A percentile compares a stretch with the other conserved stretches of the same genome.
These are phyloP conservation scores for Lepiota brunneoincarnata DNA, from an alignment of 768 basidiomycete species.

Conservation along the genomic window DNA sequence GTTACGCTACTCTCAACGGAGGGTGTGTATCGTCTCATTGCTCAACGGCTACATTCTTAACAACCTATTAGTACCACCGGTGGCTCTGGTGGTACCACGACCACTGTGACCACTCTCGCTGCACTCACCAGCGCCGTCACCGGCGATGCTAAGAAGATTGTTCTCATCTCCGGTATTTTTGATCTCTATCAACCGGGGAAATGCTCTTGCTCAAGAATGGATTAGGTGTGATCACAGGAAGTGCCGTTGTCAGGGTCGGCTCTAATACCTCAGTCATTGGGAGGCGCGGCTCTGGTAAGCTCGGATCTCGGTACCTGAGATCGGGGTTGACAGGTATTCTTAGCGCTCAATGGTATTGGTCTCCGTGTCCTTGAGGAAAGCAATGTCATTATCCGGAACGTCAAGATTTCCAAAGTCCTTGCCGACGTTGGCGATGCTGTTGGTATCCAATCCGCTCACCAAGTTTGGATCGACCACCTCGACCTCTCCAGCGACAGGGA, in stretches of 20 bases:
- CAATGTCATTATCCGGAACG: constrained; percentile 49
- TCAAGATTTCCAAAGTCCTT: constrained; percentile 47
- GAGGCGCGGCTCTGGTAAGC: constrained; percentile 34
- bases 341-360: constrained; percentile 43
- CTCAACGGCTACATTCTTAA: not conserved
- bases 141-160: constrained; percentile 39
- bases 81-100: constrained; percentile 39
- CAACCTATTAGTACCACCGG: constrained; percentile 34
- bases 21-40: constrained; percentile 24
- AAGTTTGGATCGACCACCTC: constrained; percentile 46
- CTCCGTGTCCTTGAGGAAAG: constrained; percentile 38
- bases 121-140: constrained; percentile 39
- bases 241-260: constrained; percentile 38
- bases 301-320: not conserved
- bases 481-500: constrained; percentile 44
- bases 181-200: not conserved
- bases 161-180: constrained; percentile 38
- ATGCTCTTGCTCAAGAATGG: not conserved
- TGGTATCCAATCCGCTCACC: constrained; percentile 34
- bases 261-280: constrained; percentile 44
- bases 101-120: constrained; percentile 40
- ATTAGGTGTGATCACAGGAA: constrained; percentile 43
- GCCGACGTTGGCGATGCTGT: constrained; percentile 44
- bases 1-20: constrained; percentile 37
- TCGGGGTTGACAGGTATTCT: not conserved